Evolutionary conservation across 495 filamentous ascomycete species (phyloP).

Genomic region (Friedmanniomyces simplex): DNA sequence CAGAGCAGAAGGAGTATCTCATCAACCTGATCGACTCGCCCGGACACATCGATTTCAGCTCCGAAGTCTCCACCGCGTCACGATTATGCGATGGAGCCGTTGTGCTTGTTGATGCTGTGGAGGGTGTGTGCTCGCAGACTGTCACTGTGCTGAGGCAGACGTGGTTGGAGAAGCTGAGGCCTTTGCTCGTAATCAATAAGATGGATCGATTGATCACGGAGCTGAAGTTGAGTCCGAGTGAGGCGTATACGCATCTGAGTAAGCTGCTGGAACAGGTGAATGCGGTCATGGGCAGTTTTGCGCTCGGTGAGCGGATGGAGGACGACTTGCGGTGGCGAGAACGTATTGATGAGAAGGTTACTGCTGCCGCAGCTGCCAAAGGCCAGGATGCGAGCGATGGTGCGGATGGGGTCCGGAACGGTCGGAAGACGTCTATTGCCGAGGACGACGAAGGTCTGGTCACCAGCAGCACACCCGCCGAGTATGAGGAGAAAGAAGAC

Average conservation of each 20-base stretch:
- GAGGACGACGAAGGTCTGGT: slow-evolving; percentile 37
- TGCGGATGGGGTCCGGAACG: slow-evolving; percentile 22
- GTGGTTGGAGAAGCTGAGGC: slow-evolving; percentile 93
- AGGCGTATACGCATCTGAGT: slow-evolving; percentile 83
- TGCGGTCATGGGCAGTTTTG: slow-evolving; percentile 94
- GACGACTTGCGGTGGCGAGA: slow-evolving; percentile 96
- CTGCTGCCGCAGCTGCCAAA: slow-evolving; percentile 40
- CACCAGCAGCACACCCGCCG: slow-evolving; percentile 27
- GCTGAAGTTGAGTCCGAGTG: slow-evolving; percentile 77
- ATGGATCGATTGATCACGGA: slow-evolving; percentile 91
- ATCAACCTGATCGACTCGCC: slow-evolving; percentile 98
- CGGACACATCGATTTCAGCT: slow-evolving; percentile 97
- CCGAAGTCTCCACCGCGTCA: slow-evolving; percentile 92
- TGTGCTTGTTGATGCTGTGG: slow-evolving; percentile 94
- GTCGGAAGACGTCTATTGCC: slow-evolving; percentile 8
- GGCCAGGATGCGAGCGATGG: slow-evolving; percentile 43
- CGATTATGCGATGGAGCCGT: slow-evolving; percentile 90
- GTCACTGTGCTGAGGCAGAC: slow-evolving; percentile 91
- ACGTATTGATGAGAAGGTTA: slow-evolving; percentile 75
- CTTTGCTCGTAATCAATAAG: slow-evolving; percentile 93
- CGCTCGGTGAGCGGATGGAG: slow-evolving; percentile 97
- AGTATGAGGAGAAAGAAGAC: slow-evolving; percentile 85
- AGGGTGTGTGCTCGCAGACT: slow-evolving; percentile 96
- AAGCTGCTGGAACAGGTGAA: slow-evolving; percentile 92
- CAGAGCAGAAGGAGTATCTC: slow-evolving; percentile 73